These are phyloP conservation scores for Closterium sp. DNA, from an alignment of 139 green algal species.

Conservation along the genomic window DNA sequence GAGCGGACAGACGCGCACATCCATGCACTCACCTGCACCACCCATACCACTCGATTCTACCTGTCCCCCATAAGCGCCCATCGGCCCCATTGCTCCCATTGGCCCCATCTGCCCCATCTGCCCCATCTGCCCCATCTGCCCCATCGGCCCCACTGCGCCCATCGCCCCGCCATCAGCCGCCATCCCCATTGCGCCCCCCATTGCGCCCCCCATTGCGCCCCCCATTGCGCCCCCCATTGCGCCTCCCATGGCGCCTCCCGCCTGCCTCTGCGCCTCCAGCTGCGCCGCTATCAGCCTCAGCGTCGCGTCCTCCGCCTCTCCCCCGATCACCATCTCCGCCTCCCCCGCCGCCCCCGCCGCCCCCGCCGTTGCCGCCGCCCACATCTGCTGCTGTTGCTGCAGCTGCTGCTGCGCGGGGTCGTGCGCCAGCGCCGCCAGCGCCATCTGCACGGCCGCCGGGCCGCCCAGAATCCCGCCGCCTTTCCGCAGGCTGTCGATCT, in stretches of 20 bases:
- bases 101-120: not conserved
- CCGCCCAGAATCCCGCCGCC: not conserved
- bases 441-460: not conserved
- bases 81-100: not conserved
- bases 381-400: not conserved
- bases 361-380: too few relatives aligned
- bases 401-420: not conserved
- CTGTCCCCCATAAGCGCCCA: constrained; percentile 1
- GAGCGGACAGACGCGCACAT: too few relatives aligned
- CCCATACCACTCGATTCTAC: not conserved
- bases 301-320: not conserved
- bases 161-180: not conserved
- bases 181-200: not conserved
- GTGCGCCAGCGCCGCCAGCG: not conserved
- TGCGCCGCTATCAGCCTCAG: constrained; percentile 7
- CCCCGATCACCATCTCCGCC: not conserved
- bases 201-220: not conserved
- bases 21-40: not conserved
- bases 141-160: not conserved
- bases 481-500: not conserved
- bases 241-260: not conserved
- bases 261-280: not conserved
- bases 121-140: not conserved
- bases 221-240: not conserved
- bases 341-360: not conserved